phyloP scores from a whole-genome alignment of 768 basidiomycete species.

The Mycena olivaceomarginata region DNA sequence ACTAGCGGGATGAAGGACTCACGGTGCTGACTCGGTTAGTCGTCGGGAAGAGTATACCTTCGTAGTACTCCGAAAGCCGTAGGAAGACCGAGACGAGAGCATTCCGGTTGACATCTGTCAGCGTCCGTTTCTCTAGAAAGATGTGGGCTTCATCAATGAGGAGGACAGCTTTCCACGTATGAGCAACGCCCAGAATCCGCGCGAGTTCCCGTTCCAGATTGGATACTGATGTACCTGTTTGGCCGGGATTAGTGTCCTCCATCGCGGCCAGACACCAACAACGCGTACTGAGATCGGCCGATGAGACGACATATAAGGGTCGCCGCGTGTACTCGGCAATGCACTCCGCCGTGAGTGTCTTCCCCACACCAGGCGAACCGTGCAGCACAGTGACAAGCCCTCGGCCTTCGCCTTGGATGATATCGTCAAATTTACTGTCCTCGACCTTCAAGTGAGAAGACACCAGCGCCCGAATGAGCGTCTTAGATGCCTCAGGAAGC shows the following conservation, averaged over 20 bases:
- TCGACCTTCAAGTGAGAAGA: slow-evolving; percentile 17
- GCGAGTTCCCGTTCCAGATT: slow-evolving; percentile 37
- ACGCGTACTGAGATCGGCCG: slow-evolving; percentile 44
- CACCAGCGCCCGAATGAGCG: slow-evolving; percentile 27
- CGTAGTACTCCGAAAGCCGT: slow-evolving; percentile 42
- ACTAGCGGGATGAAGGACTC: background rate
- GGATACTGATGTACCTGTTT: slow-evolving; percentile 7
- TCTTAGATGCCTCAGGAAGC: slow-evolving; percentile 17
- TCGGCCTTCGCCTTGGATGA: slow-evolving; percentile 42
- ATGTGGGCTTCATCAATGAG: slow-evolving; percentile 50
- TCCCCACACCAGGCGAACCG: slow-evolving; percentile 43
- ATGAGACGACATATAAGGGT: slow-evolving; percentile 43
- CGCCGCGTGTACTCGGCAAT: slow-evolving; percentile 40
- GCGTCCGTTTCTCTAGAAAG: slow-evolving; percentile 44
- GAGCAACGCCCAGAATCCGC: slow-evolving; percentile 38
- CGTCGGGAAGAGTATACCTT: slow-evolving; percentile 43
- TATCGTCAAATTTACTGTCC: slow-evolving; percentile 34
- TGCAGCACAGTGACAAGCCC: slow-evolving; percentile 33
- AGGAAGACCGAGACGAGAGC: slow-evolving; percentile 48
- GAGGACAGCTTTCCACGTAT: slow-evolving; percentile 46
- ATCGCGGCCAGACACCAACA: background rate
- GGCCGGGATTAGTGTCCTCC: background rate
- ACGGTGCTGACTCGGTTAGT: slow-evolving; percentile 39
- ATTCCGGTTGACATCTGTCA: slow-evolving; percentile 42
- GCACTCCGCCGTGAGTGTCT: slow-evolving; percentile 48